phyloP scores from a whole-genome alignment of 345 rosid species.

The Passiflora organensis region DNA sequence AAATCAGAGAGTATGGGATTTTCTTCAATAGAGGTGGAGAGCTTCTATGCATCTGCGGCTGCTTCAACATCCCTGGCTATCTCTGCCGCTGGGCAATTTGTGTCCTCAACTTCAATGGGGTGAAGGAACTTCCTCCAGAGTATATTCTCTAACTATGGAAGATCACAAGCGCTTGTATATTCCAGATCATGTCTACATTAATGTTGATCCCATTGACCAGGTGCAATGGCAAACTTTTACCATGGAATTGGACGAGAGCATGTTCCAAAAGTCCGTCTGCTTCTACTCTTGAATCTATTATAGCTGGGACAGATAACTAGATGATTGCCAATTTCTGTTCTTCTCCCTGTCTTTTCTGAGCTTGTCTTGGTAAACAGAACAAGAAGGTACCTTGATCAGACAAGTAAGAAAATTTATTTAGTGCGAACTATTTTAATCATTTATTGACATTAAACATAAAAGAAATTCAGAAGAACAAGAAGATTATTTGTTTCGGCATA shows the following conservation, averaged over 20 bases:
- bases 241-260: conserved; percentile 47
- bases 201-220: conserved; percentile 46
- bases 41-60: conserved; percentile 66
- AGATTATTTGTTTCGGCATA: too few species aligned
- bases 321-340: too few species aligned
- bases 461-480: too few species aligned
- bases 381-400: too few species aligned
- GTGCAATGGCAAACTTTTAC: conserved; percentile 68
- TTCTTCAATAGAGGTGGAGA: conserved; percentile 54
- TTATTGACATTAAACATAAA: too few species aligned
- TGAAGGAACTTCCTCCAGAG: conserved; percentile 65
- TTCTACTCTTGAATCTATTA: too few species aligned
- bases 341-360: too few species aligned
- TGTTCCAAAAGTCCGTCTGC: too few species aligned
- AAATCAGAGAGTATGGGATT: conserved; percentile 55
- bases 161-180: conserved; percentile 58
- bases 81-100: conserved; percentile 64
- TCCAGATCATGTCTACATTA: conserved; percentile 42
- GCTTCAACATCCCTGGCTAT: conserved; percentile 72
- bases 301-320: too few species aligned
- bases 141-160: conserved; percentile 72
- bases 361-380: too few species aligned
- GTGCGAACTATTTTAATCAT: too few species aligned
- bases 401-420: too few species aligned
- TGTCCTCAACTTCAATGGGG: conserved; percentile 52